Evolutionary conservation across 352 stramenopile genomes (phyloP).

Genomic region (Phytophthora tentaculata): DNA sequence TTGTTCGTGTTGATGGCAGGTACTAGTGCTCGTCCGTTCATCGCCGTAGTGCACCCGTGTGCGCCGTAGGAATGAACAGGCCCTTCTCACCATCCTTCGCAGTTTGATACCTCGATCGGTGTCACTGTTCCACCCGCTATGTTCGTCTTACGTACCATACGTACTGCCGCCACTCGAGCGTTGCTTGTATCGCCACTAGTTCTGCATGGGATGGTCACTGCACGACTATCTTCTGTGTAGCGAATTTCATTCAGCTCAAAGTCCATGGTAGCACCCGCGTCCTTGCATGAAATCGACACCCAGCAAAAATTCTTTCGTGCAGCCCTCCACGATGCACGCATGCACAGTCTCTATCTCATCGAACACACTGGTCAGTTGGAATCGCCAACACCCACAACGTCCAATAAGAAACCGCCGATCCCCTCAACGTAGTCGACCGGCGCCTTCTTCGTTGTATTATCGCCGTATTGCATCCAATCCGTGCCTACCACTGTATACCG

Average conservation of each 20-base stretch:
- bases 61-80: neutral
- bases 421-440: conserved; percentile 3
- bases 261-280: neutral
- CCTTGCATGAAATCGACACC: neutral
- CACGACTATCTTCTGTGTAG: neutral
- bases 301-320: neutral
- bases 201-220: neutral
- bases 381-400: neutral
- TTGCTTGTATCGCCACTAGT: neutral
- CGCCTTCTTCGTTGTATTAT: neutral
- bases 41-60: neutral
- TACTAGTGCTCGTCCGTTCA: neutral
- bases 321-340: neutral
- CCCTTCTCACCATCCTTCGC: neutral
- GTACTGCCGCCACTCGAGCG: neutral
- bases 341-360: neutral
- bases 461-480: neutral
- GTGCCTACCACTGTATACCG: neutral
- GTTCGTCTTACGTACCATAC: neutral
- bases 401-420: neutral
- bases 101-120: neutral
- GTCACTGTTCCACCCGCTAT: neutral
- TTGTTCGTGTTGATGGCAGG: neutral
- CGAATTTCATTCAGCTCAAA: neutral
- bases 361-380: neutral